Percentiles rank a stretch among this genome's conserved stretches.
Evolutionary conservation across 768 basidiomycete species (phyloP).

Genomic region (Pleurotus tuoliensis): DNA sequence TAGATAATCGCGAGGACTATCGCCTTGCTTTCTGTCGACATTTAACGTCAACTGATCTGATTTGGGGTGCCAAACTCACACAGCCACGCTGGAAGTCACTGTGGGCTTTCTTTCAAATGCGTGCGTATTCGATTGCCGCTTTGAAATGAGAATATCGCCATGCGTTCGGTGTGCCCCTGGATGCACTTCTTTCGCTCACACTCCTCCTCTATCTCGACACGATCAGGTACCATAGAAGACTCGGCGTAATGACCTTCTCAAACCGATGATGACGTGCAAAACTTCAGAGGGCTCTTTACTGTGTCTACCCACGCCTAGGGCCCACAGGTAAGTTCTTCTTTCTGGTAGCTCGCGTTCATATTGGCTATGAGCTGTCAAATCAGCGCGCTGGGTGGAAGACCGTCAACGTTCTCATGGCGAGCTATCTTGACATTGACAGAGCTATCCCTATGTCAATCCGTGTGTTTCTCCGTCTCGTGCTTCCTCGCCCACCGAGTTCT

Average conservation of each 20-base stretch:
- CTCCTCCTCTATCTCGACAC: background rate
- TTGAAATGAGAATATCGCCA: slow-evolving; percentile 1
- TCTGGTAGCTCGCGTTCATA: background rate
- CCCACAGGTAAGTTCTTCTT: background rate
- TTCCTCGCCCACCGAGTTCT: background rate
- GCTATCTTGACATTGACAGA: too few relatives aligned
- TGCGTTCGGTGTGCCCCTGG: background rate
- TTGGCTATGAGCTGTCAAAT: background rate
- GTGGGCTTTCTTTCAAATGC: background rate
- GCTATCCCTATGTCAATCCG: too few relatives aligned
- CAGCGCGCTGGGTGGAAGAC: background rate
- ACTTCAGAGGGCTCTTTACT: background rate
- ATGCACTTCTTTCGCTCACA: background rate
- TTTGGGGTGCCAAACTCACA: background rate
- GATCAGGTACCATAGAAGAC: background rate
- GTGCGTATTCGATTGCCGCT: background rate
- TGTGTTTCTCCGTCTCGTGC: background rate
- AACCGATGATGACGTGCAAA: background rate
- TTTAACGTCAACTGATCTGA: background rate
- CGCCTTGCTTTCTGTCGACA: background rate
- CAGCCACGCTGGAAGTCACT: background rate
- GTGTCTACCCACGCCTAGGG: background rate
- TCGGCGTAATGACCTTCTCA: background rate
- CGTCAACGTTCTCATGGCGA: too few relatives aligned
- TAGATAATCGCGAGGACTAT: background rate